Conservation (phyloP, 1,284 basidiomycete species). For the Ganoderma multipileum region DNA sequence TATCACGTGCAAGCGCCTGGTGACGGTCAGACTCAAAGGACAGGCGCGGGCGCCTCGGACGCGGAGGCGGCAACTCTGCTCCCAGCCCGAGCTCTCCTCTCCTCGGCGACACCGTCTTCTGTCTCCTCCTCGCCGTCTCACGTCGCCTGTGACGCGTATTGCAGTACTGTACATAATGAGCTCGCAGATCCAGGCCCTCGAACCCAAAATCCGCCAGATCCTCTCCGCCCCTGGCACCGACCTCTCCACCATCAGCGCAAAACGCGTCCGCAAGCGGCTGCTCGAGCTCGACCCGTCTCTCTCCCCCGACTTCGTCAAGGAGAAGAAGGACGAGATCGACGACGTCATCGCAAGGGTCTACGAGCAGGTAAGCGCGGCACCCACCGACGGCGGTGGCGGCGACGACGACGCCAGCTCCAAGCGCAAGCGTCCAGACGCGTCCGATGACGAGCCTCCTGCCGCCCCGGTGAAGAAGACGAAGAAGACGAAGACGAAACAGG, state of each 20-base stretch:
- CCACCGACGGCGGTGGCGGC: conserved; percentile 25
- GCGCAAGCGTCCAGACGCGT: conserved; percentile 47
- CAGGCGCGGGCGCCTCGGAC: not conserved
- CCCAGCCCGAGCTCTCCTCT: not conserved
- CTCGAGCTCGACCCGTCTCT: conserved; percentile 57
- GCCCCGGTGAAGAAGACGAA: conserved; percentile 47
- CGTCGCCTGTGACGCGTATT: conserved; percentile 9
- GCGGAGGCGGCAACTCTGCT: conserved; percentile 1
- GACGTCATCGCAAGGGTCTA: conserved; percentile 65
- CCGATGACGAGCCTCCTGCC: conserved; percentile 39
- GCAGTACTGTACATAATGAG: conserved; percentile 25
- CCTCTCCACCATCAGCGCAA: conserved; percentile 77
- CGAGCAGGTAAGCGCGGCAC: conserved; percentile 54
- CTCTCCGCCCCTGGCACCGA: conserved; percentile 74
- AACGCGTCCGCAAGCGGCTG: conserved; percentile 75
- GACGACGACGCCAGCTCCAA: conserved; percentile 39
- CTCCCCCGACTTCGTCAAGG: conserved; percentile 61
- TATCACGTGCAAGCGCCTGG: not conserved
- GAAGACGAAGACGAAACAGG: conserved; percentile 46
- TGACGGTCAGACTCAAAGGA: not conserved
- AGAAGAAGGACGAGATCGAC: conserved; percentile 66
- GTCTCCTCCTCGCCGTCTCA: conserved; percentile 8
- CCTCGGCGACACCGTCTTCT: not conserved
- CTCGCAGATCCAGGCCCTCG: conserved; percentile 46
- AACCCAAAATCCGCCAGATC: conserved; percentile 68